A percentile compares a stretch with the other conserved stretches of the same genome.
Conservation (phyloP, 2,329 filamentous ascomycete species). For the Aspergillus alliaceus region DNA sequence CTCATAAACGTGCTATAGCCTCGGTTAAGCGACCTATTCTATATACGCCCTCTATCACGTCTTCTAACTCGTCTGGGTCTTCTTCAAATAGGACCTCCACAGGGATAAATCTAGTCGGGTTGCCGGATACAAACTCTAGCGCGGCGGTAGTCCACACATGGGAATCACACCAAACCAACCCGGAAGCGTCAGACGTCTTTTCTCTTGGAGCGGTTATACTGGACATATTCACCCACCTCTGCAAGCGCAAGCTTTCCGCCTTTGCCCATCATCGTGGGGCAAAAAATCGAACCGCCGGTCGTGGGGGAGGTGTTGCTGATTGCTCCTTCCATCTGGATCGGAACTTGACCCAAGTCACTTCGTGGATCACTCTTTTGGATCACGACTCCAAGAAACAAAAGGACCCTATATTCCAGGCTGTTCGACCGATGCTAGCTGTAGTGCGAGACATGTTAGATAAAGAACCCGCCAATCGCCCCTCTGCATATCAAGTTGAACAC, state of each 20-base stretch:
- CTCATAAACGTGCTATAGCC: slow-evolving; percentile 17
- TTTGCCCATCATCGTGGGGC: slow-evolving; percentile 57
- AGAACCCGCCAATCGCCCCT: slow-evolving; percentile 32
- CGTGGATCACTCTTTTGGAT: slow-evolving; percentile 55
- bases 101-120: slow-evolving; percentile 18
- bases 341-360: slow-evolving; percentile 55
- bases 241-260: slow-evolving; percentile 57
- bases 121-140: slow-evolving; percentile 33
- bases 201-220: slow-evolving; percentile 59
- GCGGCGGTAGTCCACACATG: slow-evolving; percentile 36
- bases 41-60: slow-evolving; percentile 34
- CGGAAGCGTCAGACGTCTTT: slow-evolving; percentile 55
- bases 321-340: slow-evolving; percentile 56
- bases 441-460: slow-evolving; percentile 39
- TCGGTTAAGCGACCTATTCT: slow-evolving; percentile 29
- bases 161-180: slow-evolving; percentile 38
- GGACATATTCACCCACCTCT: slow-evolving; percentile 59
- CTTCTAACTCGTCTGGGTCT: slow-evolving; percentile 29
- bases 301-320: slow-evolving; percentile 53
- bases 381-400: slow-evolving; percentile 48
- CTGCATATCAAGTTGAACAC: slow-evolving; percentile 31
- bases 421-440: slow-evolving; percentile 39
- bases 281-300: slow-evolving; percentile 50
- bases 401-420: slow-evolving; percentile 37
- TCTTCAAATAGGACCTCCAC: slow-evolving; percentile 17